Evolutionary conservation across 306 rosid genomes (phyloP).

Genomic region (Prunus salicina): DNA sequence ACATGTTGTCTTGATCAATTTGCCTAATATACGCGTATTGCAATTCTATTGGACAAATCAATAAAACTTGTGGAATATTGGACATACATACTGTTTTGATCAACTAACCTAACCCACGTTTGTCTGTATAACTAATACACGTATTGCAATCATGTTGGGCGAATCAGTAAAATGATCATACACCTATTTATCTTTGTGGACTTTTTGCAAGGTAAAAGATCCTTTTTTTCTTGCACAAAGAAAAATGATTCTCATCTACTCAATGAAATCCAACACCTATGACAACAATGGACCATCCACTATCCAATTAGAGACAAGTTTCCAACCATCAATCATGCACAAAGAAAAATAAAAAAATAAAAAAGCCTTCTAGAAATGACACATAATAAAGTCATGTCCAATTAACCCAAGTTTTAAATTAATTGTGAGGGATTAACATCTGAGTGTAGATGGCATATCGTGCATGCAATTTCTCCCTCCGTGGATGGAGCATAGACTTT

Average conservation of each 20-base stretch:
- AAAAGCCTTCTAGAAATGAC: not conserved
- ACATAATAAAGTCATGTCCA: constrained; percentile 3
- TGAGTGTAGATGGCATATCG: too few relatives aligned
- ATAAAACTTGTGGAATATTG: too few relatives aligned
- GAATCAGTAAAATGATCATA: not conserved
- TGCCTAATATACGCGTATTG: too few relatives aligned
- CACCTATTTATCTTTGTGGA: not conserved
- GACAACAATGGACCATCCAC: not conserved
- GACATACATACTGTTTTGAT: fast-evolving
- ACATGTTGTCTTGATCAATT: too few relatives aligned
- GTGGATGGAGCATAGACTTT: not conserved
- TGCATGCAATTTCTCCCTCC: too few relatives aligned
- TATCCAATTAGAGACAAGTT: not conserved
- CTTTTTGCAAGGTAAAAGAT: not conserved
- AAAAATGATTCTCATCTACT: not conserved
- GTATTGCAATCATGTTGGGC: not conserved
- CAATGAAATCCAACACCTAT: not conserved
- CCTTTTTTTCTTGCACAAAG: not conserved
- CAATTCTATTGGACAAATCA: too few relatives aligned
- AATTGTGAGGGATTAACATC: too few relatives aligned
- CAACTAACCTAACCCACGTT: too few relatives aligned
- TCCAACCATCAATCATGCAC: not conserved
- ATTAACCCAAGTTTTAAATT: too few relatives aligned
- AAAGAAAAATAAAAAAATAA: not conserved
- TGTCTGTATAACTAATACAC: not conserved